Percentiles rank a stretch among this genome's conserved stretches.
phyloP scores from a whole-genome alignment of 2,329 filamentous ascomycete genomes.

The Phoma herbarum region DNA sequence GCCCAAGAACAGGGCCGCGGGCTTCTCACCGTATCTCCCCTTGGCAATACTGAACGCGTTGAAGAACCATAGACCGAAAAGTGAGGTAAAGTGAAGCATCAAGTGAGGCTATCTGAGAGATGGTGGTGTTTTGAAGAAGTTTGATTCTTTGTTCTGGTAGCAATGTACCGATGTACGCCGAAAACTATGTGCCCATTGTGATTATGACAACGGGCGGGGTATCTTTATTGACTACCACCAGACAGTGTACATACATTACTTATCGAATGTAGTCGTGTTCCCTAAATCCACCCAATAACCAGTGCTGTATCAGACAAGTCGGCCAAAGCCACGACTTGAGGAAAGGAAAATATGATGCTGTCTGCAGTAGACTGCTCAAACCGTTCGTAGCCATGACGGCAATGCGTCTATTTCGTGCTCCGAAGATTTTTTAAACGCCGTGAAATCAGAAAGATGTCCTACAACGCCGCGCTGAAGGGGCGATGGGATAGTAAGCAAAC shows the following conservation, averaged over 20 bases:
- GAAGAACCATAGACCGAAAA: background rate
- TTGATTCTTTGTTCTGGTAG: conserved; percentile 13
- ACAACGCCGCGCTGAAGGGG: conserved; percentile 25
- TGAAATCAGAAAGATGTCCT: conserved; percentile 17
- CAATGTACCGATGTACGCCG: conserved; percentile 8
- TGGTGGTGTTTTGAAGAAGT: background rate
- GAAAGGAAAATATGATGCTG: background rate
- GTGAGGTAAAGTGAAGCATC: background rate
- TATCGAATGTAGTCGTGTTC: background rate
- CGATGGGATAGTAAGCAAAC: conserved; percentile 13
- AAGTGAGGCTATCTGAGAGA: background rate
- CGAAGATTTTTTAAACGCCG: conserved; percentile 34
- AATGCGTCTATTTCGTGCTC: conserved; percentile 49
- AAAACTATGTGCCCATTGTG: conserved; percentile 12
- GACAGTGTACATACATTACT: conserved; percentile 1
- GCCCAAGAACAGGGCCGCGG: background rate
- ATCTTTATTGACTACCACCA: conserved; percentile 19
- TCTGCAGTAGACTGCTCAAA: conserved; percentile 25
- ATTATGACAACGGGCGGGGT: conserved; percentile 20
- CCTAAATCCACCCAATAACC: background rate
- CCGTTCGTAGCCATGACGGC: conserved; percentile 52
- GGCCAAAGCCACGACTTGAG: background rate
- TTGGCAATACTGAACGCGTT: background rate
- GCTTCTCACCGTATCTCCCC: background rate
- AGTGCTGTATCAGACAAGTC: background rate